Evolutionary conservation across 495 filamentous ascomycete genomes (phyloP), one percentile per base, ranked within the genome.

Genomic region (Cairneyella variabilis): DNA sequence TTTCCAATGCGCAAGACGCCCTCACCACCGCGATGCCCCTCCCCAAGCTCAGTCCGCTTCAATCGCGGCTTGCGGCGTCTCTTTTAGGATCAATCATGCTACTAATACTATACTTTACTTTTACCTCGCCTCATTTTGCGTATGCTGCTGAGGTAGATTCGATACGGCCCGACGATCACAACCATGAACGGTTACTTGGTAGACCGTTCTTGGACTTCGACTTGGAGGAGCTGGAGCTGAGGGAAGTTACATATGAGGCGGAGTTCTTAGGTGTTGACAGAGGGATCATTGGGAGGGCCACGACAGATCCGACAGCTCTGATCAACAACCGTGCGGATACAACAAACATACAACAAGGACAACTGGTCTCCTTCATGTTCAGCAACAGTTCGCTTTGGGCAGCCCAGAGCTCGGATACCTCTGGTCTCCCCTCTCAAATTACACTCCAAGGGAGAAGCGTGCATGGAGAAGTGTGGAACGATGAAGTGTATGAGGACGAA

Each of bases 61-160:
- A 86, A 75, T 85, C 80, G 68, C 83, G 82, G 58, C 70, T 90
- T 58, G 80, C 76, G 66, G 84, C 85, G 63, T 84, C 79, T 27
- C 58, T 84, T 54, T 66, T 76, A 63, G 77, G 79, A 36, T 77
- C 79, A 26, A 63, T 78, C 39, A 60, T 83, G 28, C 56, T 86
- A 25, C 52, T 83, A 30, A 43, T 80, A 30, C 57, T 88, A 46
- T 83, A 80, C 60, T 62, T 84, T 51, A 64, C 71, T 28, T 61
- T 88, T 21, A 75, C 76, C 48, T 71, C 72, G 26, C 72, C 73
- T 27, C 73, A 74, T 53, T 74, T 84, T 58, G 84, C 80, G 37
- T 74, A 84, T 57, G 83, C 84, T 12, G 70, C 71, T 51, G 50
- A 59, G 30, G 60, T 79, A 34, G 65, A 70, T 45, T 64, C 67